Evolutionary conservation across 2,329 filamentous ascomycete genomes (phyloP), one percentile per base, ranked within the genome.

Genomic region (Colletotrichum filicis): DNA sequence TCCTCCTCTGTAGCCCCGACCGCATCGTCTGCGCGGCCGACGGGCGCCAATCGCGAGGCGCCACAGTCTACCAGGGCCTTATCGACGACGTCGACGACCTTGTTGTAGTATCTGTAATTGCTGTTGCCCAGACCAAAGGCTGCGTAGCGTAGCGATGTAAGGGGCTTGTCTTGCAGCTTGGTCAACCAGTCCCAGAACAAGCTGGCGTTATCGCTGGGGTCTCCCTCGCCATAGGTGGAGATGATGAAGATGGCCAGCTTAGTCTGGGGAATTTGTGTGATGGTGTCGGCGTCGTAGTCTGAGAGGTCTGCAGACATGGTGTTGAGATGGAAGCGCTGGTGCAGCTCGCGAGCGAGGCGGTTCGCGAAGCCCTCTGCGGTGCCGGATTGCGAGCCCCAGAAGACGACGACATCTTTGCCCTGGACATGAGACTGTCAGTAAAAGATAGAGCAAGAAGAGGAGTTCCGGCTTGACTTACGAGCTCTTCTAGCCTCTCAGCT

Each of bases 361-460:
- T 81, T 80, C 8, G 85, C 85, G 63, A 86, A 81, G 11, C 80
- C 79, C 73, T 87, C 84, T 0, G 85, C 83, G 0, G 84, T 86
- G 9, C 85, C 85, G 4, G 84, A 85, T 73, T 87, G 85, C 2
- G 85, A 86, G n/a, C 84, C 85, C 83, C 83, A 87, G 78, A 87
- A 85, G 46, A 87, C 80, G 26, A 86, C 68, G 19, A 71, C 68
- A 56, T 71, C 68, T 56, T 66, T 71, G 55, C 62, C 62, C 68
- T 71, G 30, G 0, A 26, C 6, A 11, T 7, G 7, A n/a, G 14
- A 62, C 16, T 19, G 1, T n/a, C 11, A 55, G 61, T n/a, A 5
- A 8, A 30, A 42, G 2, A 19, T 8, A 9, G 14, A 12, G 1
- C 4, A 14, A 14, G 7, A 5, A 24, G 5, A n/a, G 1, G 1